These are phyloP conservation scores for Nymphaea colorata DNA, from an alignment of 164 flowering plant genomes.

Conservation along the genomic window DNA sequence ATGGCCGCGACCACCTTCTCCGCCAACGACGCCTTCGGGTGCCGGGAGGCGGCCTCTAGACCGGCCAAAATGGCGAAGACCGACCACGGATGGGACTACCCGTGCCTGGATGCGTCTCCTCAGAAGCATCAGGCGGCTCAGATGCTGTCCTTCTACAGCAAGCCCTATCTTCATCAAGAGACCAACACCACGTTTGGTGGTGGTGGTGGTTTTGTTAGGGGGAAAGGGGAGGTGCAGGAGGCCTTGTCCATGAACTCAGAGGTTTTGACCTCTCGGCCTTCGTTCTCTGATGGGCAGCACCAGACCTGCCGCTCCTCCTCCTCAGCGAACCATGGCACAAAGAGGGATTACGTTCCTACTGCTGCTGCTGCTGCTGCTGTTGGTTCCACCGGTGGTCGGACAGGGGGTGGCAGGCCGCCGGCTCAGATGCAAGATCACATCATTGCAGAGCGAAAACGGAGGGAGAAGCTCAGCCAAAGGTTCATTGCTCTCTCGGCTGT, in stretches of 20 bases:
- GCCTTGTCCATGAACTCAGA: background rate
- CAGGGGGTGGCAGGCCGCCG: slow-evolving; percentile 1
- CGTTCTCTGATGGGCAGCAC: background rate
- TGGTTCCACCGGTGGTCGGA: background rate
- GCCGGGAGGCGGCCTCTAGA: background rate
- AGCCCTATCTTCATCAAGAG: background rate
- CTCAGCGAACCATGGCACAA: slow-evolving; percentile 1
- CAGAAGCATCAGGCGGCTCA: background rate
- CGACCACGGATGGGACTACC: background rate
- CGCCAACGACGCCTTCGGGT: background rate
- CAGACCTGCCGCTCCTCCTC: background rate
- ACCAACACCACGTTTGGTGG: background rate
- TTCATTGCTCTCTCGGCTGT: slow-evolving; percentile 42
- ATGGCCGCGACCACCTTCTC: background rate
- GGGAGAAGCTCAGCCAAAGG: slow-evolving; percentile 46
- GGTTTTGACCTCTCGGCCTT: background rate
- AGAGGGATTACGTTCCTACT: background rate
- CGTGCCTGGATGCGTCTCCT: background rate
- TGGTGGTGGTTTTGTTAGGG: background rate
- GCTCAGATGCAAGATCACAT: slow-evolving; percentile 36
- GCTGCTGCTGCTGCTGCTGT: background rate
- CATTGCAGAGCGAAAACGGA: slow-evolving; percentile 41
- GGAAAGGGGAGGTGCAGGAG: background rate
- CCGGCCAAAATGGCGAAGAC: background rate
- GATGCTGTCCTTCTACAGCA: background rate